A percentile compares a stretch with the other conserved stretches of the same genome.
These are phyloP conservation scores for Sporothrix luriei DNA, from an alignment of 2,329 filamentous ascomycete species.

Conservation along the genomic window DNA sequence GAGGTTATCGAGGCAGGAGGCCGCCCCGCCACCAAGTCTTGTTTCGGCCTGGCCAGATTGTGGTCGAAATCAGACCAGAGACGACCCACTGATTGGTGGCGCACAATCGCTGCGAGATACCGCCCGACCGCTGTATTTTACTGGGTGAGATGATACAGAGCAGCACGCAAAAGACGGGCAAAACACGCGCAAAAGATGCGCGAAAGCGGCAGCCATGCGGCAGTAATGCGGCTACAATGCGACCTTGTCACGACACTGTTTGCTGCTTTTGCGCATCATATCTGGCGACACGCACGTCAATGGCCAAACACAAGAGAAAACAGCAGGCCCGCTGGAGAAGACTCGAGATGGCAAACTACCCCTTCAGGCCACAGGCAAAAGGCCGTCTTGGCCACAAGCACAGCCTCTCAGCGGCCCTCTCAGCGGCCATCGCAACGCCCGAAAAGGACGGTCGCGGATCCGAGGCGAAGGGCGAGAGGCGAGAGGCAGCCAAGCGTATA, in stretches of 20 bases:
- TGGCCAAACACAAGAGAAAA: background rate
- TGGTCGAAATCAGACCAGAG: constrained; percentile 1
- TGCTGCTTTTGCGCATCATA: background rate
- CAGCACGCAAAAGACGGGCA: no score
- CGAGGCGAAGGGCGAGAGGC: constrained; percentile 11
- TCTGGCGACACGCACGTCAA: background rate
- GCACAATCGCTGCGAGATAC: constrained; percentile 10
- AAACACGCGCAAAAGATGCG: background rate
- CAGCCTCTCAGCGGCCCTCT: constrained; percentile 15
- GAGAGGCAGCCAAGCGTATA: constrained; percentile 12
- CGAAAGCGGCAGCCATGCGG: no score
- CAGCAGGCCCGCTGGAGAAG: no score
- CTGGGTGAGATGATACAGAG: background rate
- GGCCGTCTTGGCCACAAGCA: constrained; percentile 3
- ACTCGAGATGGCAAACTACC: background rate
- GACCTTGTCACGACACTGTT: constrained; percentile 13
- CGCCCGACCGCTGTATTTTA: background rate
- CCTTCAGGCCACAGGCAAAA: background rate
- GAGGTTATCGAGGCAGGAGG: background rate
- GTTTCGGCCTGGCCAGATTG: background rate
- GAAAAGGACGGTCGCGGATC: background rate
- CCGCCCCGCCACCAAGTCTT: constrained; percentile 11
- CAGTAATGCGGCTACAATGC: background rate
- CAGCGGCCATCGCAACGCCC: background rate
- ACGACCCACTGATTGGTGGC: constrained; percentile 10